Conservation (phyloP, 1,284 basidiomycete species). For the Neolentinus lepideus region DNA sequence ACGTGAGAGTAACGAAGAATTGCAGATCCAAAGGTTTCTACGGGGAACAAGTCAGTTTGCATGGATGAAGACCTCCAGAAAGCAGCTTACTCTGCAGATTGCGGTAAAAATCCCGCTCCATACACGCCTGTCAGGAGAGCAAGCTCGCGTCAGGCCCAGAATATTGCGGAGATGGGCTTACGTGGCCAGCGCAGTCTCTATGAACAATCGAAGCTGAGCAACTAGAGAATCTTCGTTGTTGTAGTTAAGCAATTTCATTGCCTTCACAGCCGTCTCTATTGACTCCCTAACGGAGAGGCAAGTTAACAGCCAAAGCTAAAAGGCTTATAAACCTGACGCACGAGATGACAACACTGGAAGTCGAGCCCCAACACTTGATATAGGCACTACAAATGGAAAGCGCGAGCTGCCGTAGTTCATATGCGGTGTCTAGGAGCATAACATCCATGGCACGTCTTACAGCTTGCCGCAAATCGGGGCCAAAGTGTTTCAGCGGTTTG, state of each 20-base stretch:
- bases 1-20: slow-evolving; percentile 46
- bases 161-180: slow-evolving; percentile 28
- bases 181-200: slow-evolving; percentile 45
- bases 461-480: slow-evolving; percentile 42
- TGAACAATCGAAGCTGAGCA: slow-evolving; percentile 44
- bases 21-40: slow-evolving; percentile 39
- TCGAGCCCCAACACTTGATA: slow-evolving; percentile 47
- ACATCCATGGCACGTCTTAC: slow-evolving; percentile 44
- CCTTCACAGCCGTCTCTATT: slow-evolving; percentile 39
- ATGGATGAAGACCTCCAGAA: background rate
- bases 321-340: slow-evolving; percentile 22
- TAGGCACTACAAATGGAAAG: slow-evolving; percentile 54
- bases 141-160: background rate
- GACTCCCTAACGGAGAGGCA: slow-evolving; percentile 27
- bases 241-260: slow-evolving; percentile 39
- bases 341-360: slow-evolving; percentile 48
- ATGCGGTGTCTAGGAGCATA: slow-evolving; percentile 43
- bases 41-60: background rate
- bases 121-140: background rate
- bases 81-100: slow-evolving; percentile 43
- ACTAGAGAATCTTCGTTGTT: slow-evolving; percentile 51
- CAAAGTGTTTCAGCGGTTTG: slow-evolving; percentile 41
- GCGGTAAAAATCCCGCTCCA: slow-evolving; percentile 42
- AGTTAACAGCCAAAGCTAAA: slow-evolving; percentile 2
- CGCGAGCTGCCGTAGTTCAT: slow-evolving; percentile 58